Evolutionary conservation across 306 rosid species (phyloP).

Genomic region (Quercus rubra): DNA sequence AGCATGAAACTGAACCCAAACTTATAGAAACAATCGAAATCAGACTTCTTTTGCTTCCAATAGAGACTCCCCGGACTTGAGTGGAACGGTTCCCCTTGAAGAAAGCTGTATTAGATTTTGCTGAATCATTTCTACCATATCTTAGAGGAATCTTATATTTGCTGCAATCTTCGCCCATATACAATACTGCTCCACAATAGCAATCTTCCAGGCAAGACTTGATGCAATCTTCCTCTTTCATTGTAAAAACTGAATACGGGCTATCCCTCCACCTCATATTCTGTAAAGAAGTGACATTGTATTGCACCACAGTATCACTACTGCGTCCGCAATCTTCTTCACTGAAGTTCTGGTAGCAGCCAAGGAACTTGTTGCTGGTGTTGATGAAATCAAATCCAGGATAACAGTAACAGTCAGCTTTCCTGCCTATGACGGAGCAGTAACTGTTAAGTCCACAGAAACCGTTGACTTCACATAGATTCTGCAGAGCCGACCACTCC

Average conservation of each 20-base stretch:
- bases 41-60: no score
- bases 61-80: accelerated
- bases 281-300: no score
- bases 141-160: no score
- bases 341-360: background rate
- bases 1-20: background rate
- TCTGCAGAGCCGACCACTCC: background rate
- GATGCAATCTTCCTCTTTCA: accelerated
- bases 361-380: background rate
- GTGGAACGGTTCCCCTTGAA: no score
- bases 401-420: background rate
- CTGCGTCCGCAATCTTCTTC: background rate
- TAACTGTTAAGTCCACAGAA: background rate
- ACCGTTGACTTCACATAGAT: background rate
- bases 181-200: no score
- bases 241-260: accelerated
- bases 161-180: accelerated
- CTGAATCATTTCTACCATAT: no score
- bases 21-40: background rate
- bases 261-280: accelerated
- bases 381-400: background rate
- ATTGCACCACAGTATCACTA: background rate
- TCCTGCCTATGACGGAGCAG: background rate
- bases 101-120: accelerated
- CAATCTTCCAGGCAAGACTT: no score